phyloP scores from a whole-genome alignment of 2,329 filamentous ascomycete species.

The Pyrenochaeta sp. region DNA sequence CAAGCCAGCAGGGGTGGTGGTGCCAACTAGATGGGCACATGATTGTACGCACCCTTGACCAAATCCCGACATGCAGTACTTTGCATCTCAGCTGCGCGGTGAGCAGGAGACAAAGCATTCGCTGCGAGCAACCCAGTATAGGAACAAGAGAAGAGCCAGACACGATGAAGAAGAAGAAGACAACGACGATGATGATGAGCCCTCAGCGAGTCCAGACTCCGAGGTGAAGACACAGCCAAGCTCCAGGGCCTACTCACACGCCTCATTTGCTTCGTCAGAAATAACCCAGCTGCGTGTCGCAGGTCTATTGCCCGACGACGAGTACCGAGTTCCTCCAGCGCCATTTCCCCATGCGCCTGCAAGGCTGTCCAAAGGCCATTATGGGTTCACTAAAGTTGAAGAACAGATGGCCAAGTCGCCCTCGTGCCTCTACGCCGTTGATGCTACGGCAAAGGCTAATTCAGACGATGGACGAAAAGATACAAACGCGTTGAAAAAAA shows the following conservation, averaged over 20 bases:
- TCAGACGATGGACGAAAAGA: slow-evolving; percentile 19
- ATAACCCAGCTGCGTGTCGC: slow-evolving; percentile 50
- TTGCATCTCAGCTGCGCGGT: slow-evolving; percentile 41
- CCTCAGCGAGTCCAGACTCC: slow-evolving; percentile 12
- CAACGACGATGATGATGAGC: background rate
- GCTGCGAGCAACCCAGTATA: slow-evolving; percentile 45
- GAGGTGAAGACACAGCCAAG: background rate
- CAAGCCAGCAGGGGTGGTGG: slow-evolving; percentile 6
- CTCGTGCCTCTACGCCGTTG: slow-evolving; percentile 51
- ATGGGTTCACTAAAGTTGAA: slow-evolving; percentile 40
- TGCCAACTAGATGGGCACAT: slow-evolving; percentile 8
- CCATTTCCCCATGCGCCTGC: slow-evolving; percentile 57
- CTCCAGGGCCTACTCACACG: slow-evolving; percentile 8
- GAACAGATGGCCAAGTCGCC: slow-evolving; percentile 53
- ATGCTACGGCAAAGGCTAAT: slow-evolving; percentile 20
- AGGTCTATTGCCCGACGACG: slow-evolving; percentile 50
- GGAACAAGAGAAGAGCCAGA: slow-evolving; percentile 30
- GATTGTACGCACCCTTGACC: slow-evolving; percentile 7
- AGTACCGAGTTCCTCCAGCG: slow-evolving; percentile 47
- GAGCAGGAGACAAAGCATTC: slow-evolving; percentile 39
- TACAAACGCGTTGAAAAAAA: slow-evolving; percentile 51
- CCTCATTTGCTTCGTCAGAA: slow-evolving; percentile 30
- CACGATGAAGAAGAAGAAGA: slow-evolving; percentile 32
- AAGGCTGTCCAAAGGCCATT: slow-evolving; percentile 19
- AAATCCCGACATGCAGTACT: slow-evolving; percentile 35